Evolutionary conservation across 73 alveolate species (phyloP).

Genomic region (Uronychia setigera): DNA sequence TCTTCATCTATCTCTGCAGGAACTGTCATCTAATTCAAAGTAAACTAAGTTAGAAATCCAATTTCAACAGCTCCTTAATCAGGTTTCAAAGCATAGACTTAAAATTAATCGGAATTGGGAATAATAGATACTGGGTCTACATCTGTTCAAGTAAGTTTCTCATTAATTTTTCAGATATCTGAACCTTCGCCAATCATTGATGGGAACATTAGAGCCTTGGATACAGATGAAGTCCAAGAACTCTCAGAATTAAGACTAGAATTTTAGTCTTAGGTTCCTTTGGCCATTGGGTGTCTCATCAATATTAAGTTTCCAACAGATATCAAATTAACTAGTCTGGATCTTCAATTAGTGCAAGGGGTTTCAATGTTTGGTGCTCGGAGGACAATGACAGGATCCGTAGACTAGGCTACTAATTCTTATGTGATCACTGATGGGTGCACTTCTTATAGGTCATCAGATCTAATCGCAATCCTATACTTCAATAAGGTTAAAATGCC

Average conservation of each 20-base stretch:
- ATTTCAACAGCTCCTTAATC: constrained; percentile 21
- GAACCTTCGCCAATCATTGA: constrained; percentile 4
- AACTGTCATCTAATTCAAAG: not conserved
- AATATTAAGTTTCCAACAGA: not conserved
- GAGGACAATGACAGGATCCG: constrained; percentile 4
- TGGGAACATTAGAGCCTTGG: not conserved
- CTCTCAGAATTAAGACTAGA: not conserved
- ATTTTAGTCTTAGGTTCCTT: not conserved
- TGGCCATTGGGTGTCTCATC: constrained; percentile 1
- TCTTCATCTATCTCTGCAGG: constrained; percentile 6
- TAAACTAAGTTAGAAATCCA: constrained; percentile 11
- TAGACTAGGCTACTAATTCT: not conserved
- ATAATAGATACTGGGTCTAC: constrained; percentile 7
- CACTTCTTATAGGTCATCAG: constrained; percentile 4
- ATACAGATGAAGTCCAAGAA: not conserved
- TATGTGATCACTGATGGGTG: constrained; percentile 31
- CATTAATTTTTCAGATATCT: not conserved
- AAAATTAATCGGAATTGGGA: not conserved
- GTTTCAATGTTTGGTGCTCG: constrained; percentile 23
- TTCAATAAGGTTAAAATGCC: constrained; percentile 9
- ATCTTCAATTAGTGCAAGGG: not conserved
- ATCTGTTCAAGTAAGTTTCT: not conserved
- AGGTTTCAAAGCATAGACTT: not conserved
- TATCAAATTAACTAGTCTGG: not conserved
- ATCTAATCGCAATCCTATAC: not conserved